Evolutionary conservation across 2,329 filamentous ascomycete genomes (phyloP), one percentile per base, ranked within the genome.

Genomic region (Arthroderma sp.): DNA sequence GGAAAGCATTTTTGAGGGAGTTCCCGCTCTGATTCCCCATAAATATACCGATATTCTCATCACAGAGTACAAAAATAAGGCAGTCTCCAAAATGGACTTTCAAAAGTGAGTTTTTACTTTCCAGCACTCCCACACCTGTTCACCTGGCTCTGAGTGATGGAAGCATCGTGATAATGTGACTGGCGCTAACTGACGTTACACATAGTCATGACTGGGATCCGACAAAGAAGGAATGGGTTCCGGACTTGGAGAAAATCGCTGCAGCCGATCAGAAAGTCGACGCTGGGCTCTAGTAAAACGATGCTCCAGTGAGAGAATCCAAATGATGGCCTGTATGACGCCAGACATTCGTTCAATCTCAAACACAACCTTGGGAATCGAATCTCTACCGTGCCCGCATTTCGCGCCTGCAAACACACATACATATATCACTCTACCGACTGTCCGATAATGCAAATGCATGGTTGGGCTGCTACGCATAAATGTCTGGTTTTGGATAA

Each of bases 1-100:
- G 10, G 71, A 78, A 57, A 83, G 78, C 28, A 73, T 75, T 50
- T 91, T 85, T 53, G 85, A 91, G 64, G 83, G 82, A 15, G 78
- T 83, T 1, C 65, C 72, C 8, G 82, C 82, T 27, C 73, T 72
- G 51, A 74, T 91, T 27, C 85, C 85, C 3, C 68, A 61, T 47
- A 57, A 58, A 29, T 70, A 68, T 44, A 56, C 62, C 43, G 52
- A 58, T 8, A 58, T 69, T 8, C 51, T 68, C 38, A 53, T 55
- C 6, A 57, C 63, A 40, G 65, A 68, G 47, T 70, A 69, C 49
- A 52, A 57, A 2, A 48, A 59, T 22, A 56, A 54, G 47, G 58
- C 65, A 6, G 50, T 66, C 53, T 54, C 58, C 4, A 42, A 51
- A 5, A 63, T 53, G 1, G 56, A 57, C 9, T 66, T 60, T 49